phyloP scores from a whole-genome alignment of 768 basidiomycete species.

The Rickenella mellea region DNA sequence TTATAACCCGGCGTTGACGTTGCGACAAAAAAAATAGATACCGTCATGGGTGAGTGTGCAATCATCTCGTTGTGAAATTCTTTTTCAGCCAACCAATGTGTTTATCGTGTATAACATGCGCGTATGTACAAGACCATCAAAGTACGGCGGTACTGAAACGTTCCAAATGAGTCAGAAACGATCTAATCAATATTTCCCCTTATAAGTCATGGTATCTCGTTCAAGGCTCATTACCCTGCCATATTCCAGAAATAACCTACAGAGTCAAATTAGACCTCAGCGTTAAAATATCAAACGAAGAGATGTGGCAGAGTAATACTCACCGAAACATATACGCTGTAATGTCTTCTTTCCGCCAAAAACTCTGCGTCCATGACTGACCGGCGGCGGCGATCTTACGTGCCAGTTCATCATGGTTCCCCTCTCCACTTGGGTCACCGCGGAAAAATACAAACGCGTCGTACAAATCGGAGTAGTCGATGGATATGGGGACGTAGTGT shows the following conservation, averaged over 20 bases:
- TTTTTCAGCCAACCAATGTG: too few relatives aligned
- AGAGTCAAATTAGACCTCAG: background rate
- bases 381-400: constrained; percentile 47
- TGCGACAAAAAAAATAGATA: too few relatives aligned
- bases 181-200: too few relatives aligned
- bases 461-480: constrained; percentile 25
- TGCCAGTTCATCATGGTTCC: constrained; percentile 3
- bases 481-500: constrained; percentile 30
- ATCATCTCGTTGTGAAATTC: too few relatives aligned
- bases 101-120: too few relatives aligned
- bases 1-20: too few relatives aligned
- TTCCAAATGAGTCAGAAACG: too few relatives aligned
- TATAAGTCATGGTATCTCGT: constrained; percentile 27
- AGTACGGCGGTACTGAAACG: too few relatives aligned
- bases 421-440: constrained; percentile 15
- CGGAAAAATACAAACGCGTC: constrained; percentile 39
- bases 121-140: too few relatives aligned
- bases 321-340: constrained; percentile 51
- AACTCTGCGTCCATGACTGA: constrained; percentile 42
- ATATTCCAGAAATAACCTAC: constrained; percentile 45
- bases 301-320: constrained; percentile 8
- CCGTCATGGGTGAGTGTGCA: too few relatives aligned
- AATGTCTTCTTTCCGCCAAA: constrained; percentile 55
- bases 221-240: constrained; percentile 40
- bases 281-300: background rate